Evolutionary conservation across 306 rosid genomes (phyloP).

Genomic region (Quercus rubra): DNA sequence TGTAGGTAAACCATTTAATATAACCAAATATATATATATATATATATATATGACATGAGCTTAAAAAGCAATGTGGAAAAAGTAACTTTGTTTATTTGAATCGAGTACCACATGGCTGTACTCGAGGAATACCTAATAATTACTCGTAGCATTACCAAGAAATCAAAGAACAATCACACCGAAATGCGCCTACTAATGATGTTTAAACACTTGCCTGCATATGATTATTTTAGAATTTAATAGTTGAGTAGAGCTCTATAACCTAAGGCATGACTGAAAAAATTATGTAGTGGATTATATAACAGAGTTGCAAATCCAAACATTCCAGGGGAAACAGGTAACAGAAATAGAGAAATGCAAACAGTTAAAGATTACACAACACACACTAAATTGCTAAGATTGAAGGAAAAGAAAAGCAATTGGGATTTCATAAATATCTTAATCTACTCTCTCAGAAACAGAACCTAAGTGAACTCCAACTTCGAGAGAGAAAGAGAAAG

Average conservation of each 20-base stretch:
- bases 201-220: not conserved
- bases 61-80: too few species aligned
- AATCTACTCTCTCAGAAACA: not conserved
- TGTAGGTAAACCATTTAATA: too few species aligned
- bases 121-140: too few species aligned
- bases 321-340: not conserved
- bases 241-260: not conserved
- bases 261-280: not conserved
- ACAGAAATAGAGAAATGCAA: not conserved
- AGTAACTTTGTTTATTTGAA: too few species aligned
- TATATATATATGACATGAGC: too few species aligned
- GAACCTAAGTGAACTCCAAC: not conserved
- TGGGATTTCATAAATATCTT: not conserved
- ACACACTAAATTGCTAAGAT: not conserved
- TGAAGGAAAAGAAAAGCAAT: not conserved
- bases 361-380: not conserved
- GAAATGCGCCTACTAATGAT: not conserved
- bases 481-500: not conserved
- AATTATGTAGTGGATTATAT: not conserved
- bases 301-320: not conserved
- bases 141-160: too few species aligned
- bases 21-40: fast-evolving
- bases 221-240: not conserved
- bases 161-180: not conserved
- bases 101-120: too few species aligned